These are phyloP conservation scores for Manihot esculenta DNA, from an alignment of 441 rosid species.

Conservation along the genomic window DNA sequence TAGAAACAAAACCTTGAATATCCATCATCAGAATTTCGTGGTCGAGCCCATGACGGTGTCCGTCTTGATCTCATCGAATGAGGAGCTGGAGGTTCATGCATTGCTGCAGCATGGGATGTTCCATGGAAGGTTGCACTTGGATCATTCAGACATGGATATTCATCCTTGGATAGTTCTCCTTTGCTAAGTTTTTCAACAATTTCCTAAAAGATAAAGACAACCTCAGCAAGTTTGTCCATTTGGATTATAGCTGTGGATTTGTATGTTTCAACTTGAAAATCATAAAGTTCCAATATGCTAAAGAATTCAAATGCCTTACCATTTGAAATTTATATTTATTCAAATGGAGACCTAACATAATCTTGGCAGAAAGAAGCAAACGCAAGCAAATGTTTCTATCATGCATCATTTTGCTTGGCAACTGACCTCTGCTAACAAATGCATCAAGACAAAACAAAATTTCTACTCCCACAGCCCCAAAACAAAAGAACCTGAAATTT, in stretches of 20 bases:
- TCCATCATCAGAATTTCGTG: slow-evolving; percentile 88
- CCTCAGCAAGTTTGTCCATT: not conserved
- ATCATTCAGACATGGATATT: slow-evolving; percentile 75
- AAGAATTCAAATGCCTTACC: too few relatives aligned
- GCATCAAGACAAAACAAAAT: not conserved
- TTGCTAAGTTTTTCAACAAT: slow-evolving; percentile 72
- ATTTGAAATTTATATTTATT: too few relatives aligned
- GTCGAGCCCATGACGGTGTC: slow-evolving; percentile 90
- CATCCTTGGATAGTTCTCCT: slow-evolving; percentile 76
- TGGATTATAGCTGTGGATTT: too few relatives aligned
- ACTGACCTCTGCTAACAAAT: not conserved
- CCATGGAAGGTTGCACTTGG: slow-evolving; percentile 69
- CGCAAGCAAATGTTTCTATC: not conserved
- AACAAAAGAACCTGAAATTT: too few relatives aligned
- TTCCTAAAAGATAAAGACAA: slow-evolving; percentile 49
- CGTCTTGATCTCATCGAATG: slow-evolving; percentile 94
- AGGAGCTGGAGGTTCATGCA: slow-evolving; percentile 49
- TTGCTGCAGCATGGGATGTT: slow-evolving; percentile 42
- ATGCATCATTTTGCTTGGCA: slow-evolving; percentile 4
- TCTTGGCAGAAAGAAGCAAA: not conserved
- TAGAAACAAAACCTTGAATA: slow-evolving; percentile 62
- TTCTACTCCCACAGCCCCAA: not conserved
- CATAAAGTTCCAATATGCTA: too few relatives aligned
- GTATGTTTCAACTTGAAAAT: too few relatives aligned
- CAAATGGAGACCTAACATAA: not conserved